These are phyloP conservation scores for Eucalyptus polybractea DNA, from an alignment of 345 rosid species.

Conservation along the genomic window DNA sequence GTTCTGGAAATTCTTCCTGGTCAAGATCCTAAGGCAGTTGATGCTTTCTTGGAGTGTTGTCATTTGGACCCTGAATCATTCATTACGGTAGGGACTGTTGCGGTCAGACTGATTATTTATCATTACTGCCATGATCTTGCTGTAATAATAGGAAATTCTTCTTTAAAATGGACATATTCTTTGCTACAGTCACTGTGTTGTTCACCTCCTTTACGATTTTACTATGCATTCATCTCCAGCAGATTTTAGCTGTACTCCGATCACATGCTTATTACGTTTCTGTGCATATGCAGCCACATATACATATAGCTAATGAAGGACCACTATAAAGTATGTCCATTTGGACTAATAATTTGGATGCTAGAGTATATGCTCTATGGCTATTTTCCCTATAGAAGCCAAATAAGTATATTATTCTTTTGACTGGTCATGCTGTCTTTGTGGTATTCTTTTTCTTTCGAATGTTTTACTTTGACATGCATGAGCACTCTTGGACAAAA, in stretches of 20 bases:
- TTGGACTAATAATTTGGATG: neutral
- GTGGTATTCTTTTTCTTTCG: neutral
- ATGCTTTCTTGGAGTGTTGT: slow-evolving; percentile 63
- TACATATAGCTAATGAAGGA: neutral
- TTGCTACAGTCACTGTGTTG: neutral
- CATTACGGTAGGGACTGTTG: slow-evolving; percentile 40
- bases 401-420: neutral
- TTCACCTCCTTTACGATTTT: neutral
- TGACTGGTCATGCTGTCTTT: neutral
- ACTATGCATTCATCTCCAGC: neutral
- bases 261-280: neutral
- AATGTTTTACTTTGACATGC: neutral
- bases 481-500: neutral
- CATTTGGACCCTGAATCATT: slow-evolving; percentile 71
- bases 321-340: neutral
- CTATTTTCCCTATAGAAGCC: neutral
- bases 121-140: neutral
- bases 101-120: neutral
- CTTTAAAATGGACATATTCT: neutral
- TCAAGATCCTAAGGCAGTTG: slow-evolving; percentile 49
- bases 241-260: neutral
- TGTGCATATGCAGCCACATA: neutral
- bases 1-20: slow-evolving; percentile 83
- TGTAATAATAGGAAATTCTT: neutral
- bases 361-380: neutral